Base-by-base conservation (phyloP, 176 grass and related monocot genomes). In the Echinochloa phyllopogon region DNA sequence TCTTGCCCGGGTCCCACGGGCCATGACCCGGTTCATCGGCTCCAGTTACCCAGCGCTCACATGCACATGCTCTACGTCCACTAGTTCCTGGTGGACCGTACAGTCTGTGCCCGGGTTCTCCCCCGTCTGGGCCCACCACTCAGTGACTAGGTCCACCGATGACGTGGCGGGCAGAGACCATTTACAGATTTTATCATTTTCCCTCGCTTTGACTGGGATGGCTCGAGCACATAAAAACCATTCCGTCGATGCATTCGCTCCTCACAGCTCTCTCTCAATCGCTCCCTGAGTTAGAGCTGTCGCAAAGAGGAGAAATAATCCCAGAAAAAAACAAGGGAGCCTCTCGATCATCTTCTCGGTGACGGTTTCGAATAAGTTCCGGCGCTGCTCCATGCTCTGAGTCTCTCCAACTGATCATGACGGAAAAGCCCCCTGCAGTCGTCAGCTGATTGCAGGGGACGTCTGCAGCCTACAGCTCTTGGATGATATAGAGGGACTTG, bases 211-310 rank as follows among this genome's bases (percentile, higher is more conserved):
- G 62, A 56, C 4, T 16, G 79, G 27, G 43, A 62, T 62, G 52
- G 52, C 73, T 37, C 21, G 37, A 23, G 9, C 33, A 38, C 37
- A 86, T 86, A 90, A 90, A 86, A 86, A n/a, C 45, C 78, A 49
- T 72, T 3, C 36, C 71, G 17, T 10, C 12, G 23, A 6, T 14
- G 25, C 65, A 12, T 66, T 72, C 23, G 37, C 83, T 82, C 88
- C 41, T 82, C 83, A 86, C 88, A 90, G 83, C 88, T 90, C 88
- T 90, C 83, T 82, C 78, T 86, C 88, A 76, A 90, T 65, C 78
- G 77, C 78, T 86, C 83, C 88, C 83, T 70, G 83, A 85, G 88
- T 49, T 80, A 89, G 88, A 86, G 83, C 88, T 85, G 88, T 89
- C 83, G 71, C 77, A 21, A n/a, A 65, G 36, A 50, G 69, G 45